Evolutionary conservation across 352 stramenopile genomes (phyloP), one percentile per base, ranked within the genome.

Genomic region (Globisporangium rhizosaccharum): DNA sequence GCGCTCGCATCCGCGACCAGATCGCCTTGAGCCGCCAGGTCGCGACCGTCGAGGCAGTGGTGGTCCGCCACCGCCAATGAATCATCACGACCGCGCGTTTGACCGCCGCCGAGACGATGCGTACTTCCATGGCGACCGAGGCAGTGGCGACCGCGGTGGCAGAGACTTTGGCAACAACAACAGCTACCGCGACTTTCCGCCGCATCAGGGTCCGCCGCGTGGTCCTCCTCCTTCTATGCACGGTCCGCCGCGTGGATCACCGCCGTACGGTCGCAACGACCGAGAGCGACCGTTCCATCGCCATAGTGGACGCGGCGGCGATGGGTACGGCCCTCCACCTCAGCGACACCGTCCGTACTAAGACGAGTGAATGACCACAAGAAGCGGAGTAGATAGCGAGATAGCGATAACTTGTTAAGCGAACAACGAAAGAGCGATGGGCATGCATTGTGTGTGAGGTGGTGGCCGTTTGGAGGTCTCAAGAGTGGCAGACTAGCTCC

Each of bases 241-340:
- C 17, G 39, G 39, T 45, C 39, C 39, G 9, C 46, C 46, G 8
- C 33, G 33, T 39, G 33, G 33, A 17, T 15, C 23, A 23, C 46
- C 46, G 15, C 23, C 20, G 20, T 18, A 57, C 20, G 0, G 18
- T 10, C 30, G 26, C 5, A 12, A 55, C 1, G 59, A 65, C 7
- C 59, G 36, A 18, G 59, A 65, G 2, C 45, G 52, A 7, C 7
- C 44, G 14, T 65, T 56, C 23, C 36, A 51, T 18, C 59, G 52
- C 6, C 18, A 61, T 18, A 44, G 48, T 15, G 25, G 36, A n/a
- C 47, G 36, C 26, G 47, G 49, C 37, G 53, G 36, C 14, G 51
- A 51, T 18, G 52, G 49, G 30, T 56, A 56, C n/a, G 46, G 33
- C 20, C 52, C 36, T 41, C 57, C 48, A 15, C 57, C 41, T 28